Percentiles rank a stretch among this genome's conserved stretches.
These are phyloP conservation scores for Gracilaria caudata DNA, from an alignment of 23 red algal species.

Conservation along the genomic window DNA sequence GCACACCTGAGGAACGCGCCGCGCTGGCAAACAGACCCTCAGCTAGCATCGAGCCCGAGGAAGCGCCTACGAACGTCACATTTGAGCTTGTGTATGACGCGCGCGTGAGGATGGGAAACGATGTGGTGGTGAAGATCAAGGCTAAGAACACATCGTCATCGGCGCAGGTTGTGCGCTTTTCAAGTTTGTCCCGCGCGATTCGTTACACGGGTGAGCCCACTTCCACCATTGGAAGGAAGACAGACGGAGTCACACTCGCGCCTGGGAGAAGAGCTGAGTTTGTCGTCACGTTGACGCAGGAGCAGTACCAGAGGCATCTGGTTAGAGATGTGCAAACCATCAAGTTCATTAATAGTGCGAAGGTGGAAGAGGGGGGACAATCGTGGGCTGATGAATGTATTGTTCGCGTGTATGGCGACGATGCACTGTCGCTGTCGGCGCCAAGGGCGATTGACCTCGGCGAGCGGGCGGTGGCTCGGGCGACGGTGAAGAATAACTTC, in stretches of 20 bases:
- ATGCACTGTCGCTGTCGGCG: conserved; percentile 11
- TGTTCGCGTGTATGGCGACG: conserved; percentile 21
- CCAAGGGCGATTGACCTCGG: neutral
- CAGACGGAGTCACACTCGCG: neutral
- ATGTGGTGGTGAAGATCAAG: neutral
- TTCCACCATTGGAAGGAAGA: neutral
- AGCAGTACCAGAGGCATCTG: conserved; percentile 15
- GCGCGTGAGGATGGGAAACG: conserved; percentile 7
- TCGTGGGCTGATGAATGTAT: conserved; percentile 24
- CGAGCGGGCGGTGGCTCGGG: neutral
- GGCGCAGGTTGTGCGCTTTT: conserved; percentile 3
- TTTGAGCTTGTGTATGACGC: neutral
- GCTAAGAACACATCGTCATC: neutral
- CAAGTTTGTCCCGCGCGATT: conserved; percentile 2
- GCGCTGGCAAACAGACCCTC: conserved; percentile 22
- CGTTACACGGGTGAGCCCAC: conserved; percentile 15
- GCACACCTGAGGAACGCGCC: conserved; percentile 12
- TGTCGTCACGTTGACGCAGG: neutral
- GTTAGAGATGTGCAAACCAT: conserved; percentile 13
- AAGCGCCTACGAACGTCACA: neutral
- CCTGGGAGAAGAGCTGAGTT: neutral
- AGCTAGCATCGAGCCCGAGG: neutral
- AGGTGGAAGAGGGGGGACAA: neutral
- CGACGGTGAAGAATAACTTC: neutral
- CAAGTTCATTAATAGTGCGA: conserved; percentile 1